Conservation (phyloP, 257 asterid species). For the Jacaranda copaia region DNA sequence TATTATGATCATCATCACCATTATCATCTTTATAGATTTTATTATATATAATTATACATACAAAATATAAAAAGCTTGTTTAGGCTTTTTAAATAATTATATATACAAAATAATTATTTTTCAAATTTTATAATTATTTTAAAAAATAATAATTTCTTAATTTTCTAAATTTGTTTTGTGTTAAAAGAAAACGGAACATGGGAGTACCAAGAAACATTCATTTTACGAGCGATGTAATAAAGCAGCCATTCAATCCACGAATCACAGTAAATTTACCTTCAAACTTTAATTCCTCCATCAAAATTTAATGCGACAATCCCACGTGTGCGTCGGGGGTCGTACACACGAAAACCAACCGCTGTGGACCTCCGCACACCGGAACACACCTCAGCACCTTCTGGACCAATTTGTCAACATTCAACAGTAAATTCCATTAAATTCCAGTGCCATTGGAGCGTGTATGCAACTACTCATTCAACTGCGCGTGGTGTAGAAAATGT, state of each 20-base stretch:
- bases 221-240: too few species aligned
- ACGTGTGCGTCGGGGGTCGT: slow-evolving; percentile 38
- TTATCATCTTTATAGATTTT: too few species aligned
- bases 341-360: slow-evolving; percentile 41
- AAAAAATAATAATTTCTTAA: too few species aligned
- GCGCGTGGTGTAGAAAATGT: slow-evolving; percentile 38
- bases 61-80: too few species aligned
- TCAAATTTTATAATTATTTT: too few species aligned
- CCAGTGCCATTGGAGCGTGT: slow-evolving; percentile 35
- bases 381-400: slow-evolving; percentile 36
- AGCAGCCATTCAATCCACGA: neutral
- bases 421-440: neutral
- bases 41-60: too few species aligned
- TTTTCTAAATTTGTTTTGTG: neutral
- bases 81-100: too few species aligned
- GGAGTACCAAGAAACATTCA: too few species aligned
- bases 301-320: slow-evolving; percentile 22
- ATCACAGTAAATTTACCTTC: neutral
- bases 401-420: slow-evolving; percentile 17
- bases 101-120: too few species aligned
- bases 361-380: slow-evolving; percentile 46
- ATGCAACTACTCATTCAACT: slow-evolving; percentile 22
- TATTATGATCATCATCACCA: too few species aligned
- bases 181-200: too few species aligned
- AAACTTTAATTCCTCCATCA: neutral